Evolutionary conservation across 202 grass and related monocot species (phyloP), one percentile per base, ranked within the genome.

Genomic region (Alloteropsis angusta): DNA sequence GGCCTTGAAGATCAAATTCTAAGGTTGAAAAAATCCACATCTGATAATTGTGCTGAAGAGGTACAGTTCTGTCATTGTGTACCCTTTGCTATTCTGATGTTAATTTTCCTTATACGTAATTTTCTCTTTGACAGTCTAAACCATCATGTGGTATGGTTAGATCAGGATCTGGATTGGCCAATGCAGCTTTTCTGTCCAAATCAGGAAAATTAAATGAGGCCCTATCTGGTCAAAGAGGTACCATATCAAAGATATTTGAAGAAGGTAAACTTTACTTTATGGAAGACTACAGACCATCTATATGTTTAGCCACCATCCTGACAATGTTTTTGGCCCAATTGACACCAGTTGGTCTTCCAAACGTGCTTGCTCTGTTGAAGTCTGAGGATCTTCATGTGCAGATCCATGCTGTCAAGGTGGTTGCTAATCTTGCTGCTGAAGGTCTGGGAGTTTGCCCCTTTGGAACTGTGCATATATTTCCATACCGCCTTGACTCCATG

Each of bases 381-480:
- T 98, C 92, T 21, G 85, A 94, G 46, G 92, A 98, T 56, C 67
- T 90, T 78, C 87, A 94, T 30, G 89, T 92, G 81, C 95, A 98
- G 83, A 85, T 90, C 42, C 75, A 92, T 84, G 95, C 92, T 66
- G 87, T 93, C 61, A 98, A 87, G 81, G 78, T 87, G 70, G 81
- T 98, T 78, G 95, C 95, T 80, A 98, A 98, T 88, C 89, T 87
- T 85, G 87, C 95, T 48, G 91, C 89, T 80, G 81, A 98, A 98
- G 95, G 95, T 94, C 26, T 19, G 53, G n/a, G 25, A 72, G 14
- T 80, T 63, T 23, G 16, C 49, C 48, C 65, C 55, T 70, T 70
- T 79, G 39, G 4, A 77, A 77, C 15, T 76, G 15, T 39, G 11
- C 18, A 71, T 86, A 81, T 49, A 47, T 76, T 76, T 69, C n/a